These are phyloP conservation scores for Peltaster fructicola DNA, from an alignment of 2,329 filamentous ascomycete genomes.

Conservation along the genomic window DNA sequence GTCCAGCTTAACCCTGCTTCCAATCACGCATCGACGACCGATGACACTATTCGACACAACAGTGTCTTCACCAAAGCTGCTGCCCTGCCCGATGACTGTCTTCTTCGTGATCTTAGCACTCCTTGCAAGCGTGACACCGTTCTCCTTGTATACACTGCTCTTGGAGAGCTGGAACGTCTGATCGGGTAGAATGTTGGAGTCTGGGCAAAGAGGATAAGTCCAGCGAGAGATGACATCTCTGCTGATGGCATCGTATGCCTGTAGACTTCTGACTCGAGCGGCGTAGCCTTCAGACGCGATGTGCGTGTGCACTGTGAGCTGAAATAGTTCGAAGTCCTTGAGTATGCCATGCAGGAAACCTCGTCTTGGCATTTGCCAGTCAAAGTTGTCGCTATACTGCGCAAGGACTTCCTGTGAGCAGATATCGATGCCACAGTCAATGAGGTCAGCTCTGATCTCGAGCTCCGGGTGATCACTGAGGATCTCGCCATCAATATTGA, in stretches of 20 bases:
- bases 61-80: slow-evolving; percentile 55
- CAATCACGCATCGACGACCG: slow-evolving; percentile 71
- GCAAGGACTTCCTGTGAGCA: slow-evolving; percentile 91
- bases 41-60: slow-evolving; percentile 60
- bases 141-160: slow-evolving; percentile 60
- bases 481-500: slow-evolving; percentile 62
- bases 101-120: slow-evolving; percentile 51
- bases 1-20: slow-evolving; percentile 61
- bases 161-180: slow-evolving; percentile 58
- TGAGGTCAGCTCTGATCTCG: slow-evolving; percentile 69
- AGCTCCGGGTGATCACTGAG: slow-evolving; percentile 57
- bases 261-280: slow-evolving; percentile 67
- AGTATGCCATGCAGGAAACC: slow-evolving; percentile 85
- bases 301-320: slow-evolving; percentile 88
- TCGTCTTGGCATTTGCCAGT: slow-evolving; percentile 76
- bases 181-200: slow-evolving; percentile 64
- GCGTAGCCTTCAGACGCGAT: slow-evolving; percentile 71
- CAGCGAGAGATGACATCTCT: slow-evolving; percentile 73
- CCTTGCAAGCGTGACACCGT: slow-evolving; percentile 54
- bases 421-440: slow-evolving; percentile 92
- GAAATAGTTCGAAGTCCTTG: slow-evolving; percentile 93
- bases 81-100: slow-evolving; percentile 60
- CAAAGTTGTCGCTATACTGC: slow-evolving; percentile 93
- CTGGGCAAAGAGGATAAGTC: slow-evolving; percentile 77
- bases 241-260: slow-evolving; percentile 77